phyloP scores from a whole-genome alignment of 371 early-diverging fungal genomes.

The Mucor velutinosus region DNA sequence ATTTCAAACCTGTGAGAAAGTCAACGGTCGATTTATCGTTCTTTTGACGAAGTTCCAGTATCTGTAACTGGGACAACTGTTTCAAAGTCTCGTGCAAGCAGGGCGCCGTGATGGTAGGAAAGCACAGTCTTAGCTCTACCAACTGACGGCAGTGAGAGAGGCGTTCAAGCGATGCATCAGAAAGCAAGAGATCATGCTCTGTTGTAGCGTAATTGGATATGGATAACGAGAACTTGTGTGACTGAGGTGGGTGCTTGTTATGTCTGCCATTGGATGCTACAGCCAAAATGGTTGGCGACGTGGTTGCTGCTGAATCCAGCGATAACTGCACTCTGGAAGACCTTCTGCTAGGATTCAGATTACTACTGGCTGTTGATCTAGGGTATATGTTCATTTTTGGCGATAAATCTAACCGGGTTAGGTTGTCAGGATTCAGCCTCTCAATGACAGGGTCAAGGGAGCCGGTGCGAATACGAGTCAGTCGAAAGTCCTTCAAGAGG shows the following conservation, averaged over 20 bases:
- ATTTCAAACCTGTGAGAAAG: not conserved
- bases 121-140: slow-evolving; percentile 1
- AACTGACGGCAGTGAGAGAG: not conserved
- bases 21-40: not conserved
- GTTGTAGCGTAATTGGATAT: slow-evolving; percentile 8
- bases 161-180: not conserved
- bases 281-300: not conserved
- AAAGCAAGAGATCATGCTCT: not conserved
- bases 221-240: not conserved
- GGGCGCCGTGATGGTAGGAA: not conserved
- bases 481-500: slow-evolving; percentile 34
- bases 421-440: slow-evolving; percentile 11
- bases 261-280: not conserved
- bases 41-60: slow-evolving; percentile 6
- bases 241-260: not conserved
- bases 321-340: not conserved
- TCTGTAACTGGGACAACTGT: not conserved
- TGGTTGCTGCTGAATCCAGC: not conserved
- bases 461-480: slow-evolving; percentile 37
- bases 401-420: not conserved
- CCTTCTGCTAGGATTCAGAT: not conserved
- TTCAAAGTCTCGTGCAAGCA: not conserved
- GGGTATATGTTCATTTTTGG: slow-evolving; percentile 13
- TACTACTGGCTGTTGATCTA: not conserved
- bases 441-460: slow-evolving; percentile 26